Evolutionary conservation across 805 yeast species (phyloP).

Genomic region (Jamesozyma lodderae): DNA sequence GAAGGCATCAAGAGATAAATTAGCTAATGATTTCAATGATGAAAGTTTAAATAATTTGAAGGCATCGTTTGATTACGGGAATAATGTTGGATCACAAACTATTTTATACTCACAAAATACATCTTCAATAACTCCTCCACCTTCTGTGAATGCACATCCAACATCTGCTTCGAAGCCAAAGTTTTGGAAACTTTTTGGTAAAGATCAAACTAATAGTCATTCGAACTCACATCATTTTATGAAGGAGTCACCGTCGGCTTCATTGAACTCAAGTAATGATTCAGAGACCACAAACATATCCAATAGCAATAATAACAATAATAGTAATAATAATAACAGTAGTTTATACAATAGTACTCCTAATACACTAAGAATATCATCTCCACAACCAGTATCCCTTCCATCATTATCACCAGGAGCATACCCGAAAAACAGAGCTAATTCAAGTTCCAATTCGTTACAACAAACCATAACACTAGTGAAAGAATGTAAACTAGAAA

Average conservation of each 20-base stretch:
- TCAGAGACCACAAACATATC: background rate
- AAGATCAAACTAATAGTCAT: constrained; percentile 2
- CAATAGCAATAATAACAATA: too few relatives aligned
- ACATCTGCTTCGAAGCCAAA: constrained; percentile 18
- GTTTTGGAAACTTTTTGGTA: constrained; percentile 28
- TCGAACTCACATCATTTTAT: too few relatives aligned
- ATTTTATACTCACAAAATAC: too few relatives aligned
- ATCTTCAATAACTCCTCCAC: constrained; percentile 2
- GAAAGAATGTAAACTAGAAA: constrained; percentile 54
- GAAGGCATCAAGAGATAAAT: constrained; percentile 5
- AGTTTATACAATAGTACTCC: too few relatives aligned
- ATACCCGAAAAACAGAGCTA: too few relatives aligned
- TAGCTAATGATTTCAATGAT: constrained; percentile 4
- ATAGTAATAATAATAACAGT: too few relatives aligned
- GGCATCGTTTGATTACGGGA: background rate
- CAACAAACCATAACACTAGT: background rate
- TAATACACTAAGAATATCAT: too few relatives aligned
- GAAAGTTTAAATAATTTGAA: background rate
- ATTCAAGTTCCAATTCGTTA: background rate
- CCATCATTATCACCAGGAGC: too few relatives aligned
- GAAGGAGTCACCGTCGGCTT: constrained; percentile 7
- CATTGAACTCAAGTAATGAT: background rate
- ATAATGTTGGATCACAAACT: background rate
- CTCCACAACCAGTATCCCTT: too few relatives aligned
- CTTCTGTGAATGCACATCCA: too few relatives aligned